Evolutionary conservation across 2,329 filamentous ascomycete species (phyloP).

Genomic region (Aspergillus pseudoterreus): DNA sequence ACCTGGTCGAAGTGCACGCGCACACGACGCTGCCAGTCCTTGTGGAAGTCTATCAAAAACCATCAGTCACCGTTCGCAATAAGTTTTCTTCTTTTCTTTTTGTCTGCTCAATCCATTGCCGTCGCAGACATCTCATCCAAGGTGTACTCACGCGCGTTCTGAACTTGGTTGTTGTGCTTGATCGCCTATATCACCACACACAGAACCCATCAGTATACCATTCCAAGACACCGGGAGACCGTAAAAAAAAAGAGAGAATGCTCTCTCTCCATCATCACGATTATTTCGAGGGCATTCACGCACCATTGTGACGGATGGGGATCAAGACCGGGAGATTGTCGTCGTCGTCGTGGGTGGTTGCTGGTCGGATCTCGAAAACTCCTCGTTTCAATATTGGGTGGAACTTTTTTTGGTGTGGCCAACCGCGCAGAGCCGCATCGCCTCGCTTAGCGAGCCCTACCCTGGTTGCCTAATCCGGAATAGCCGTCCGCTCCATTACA

Average conservation of each 20-base stretch:
- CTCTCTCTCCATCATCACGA: background rate
- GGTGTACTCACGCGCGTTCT: constrained; percentile 78
- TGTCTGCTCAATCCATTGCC: background rate
- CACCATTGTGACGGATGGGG: constrained; percentile 53
- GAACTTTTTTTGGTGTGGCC: constrained; percentile 43
- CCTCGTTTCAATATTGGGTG: constrained; percentile 34
- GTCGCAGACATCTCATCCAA: background rate
- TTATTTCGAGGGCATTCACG: constrained; percentile 21
- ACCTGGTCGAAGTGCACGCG: constrained; percentile 99
- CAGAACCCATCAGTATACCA: constrained; percentile 16
- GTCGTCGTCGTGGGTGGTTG: constrained; percentile 41
- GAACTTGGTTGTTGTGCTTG: constrained; percentile 99
- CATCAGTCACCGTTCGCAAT: background rate
- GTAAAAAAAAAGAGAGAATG: background rate
- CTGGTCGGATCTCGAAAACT: constrained; percentile 44
- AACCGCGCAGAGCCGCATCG: constrained; percentile 33
- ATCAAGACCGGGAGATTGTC: constrained; percentile 47
- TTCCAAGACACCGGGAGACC: constrained; percentile 2
- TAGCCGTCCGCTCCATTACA: constrained; percentile 10
- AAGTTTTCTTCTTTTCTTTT: background rate
- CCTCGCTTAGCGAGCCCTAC: constrained; percentile 46
- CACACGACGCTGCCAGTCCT: constrained; percentile 99
- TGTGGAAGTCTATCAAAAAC: constrained; percentile 76
- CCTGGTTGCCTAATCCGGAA: constrained; percentile 26
- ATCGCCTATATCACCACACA: constrained; percentile 65